Conservation (phyloP, 371 early-diverging fungal species). For the Mucor circinelloides region DNA sequence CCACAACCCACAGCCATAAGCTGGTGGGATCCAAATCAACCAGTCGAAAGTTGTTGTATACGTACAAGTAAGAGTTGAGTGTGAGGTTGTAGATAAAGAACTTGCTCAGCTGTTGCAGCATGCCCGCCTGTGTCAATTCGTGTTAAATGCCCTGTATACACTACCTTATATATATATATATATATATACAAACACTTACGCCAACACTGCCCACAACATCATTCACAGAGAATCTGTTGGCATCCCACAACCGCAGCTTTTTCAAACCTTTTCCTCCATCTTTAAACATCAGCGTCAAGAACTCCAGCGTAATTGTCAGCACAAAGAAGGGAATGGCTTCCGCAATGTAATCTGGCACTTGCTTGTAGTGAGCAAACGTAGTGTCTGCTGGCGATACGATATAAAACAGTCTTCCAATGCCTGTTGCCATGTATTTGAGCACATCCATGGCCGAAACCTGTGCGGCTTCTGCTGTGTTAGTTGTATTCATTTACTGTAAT, state of each 20-base stretch:
- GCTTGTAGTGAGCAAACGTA: conserved; percentile 32
- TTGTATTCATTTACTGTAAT: not conserved
- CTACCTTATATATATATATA: not conserved
- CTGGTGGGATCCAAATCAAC: conserved; percentile 41
- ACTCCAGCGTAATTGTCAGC: conserved; percentile 46
- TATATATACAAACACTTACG: conserved; percentile 19
- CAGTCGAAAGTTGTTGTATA: conserved; percentile 50
- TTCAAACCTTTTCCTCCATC: conserved; percentile 37
- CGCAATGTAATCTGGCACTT: conserved; percentile 57
- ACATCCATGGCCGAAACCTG: not conserved
- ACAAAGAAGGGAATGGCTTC: conserved; percentile 57
- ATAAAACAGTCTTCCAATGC: conserved; percentile 56
- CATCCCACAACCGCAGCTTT: conserved; percentile 39
- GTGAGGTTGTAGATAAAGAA: conserved; percentile 49
- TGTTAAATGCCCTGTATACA: too few relatives aligned
- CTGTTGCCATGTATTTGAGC: not conserved
- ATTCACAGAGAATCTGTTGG: conserved; percentile 51
- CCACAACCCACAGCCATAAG: conserved; percentile 49
- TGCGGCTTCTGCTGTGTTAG: not conserved
- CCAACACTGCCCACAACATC: conserved; percentile 50
- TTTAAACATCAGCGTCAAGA: conserved; percentile 29
- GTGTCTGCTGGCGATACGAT: conserved; percentile 49
- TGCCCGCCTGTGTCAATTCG: conserved; percentile 50
- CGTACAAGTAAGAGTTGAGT: conserved; percentile 47
- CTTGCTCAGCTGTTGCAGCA: conserved; percentile 53